phyloP scores from a whole-genome alignment of 768 basidiomycete genomes.

The Mycena alexandri region DNA sequence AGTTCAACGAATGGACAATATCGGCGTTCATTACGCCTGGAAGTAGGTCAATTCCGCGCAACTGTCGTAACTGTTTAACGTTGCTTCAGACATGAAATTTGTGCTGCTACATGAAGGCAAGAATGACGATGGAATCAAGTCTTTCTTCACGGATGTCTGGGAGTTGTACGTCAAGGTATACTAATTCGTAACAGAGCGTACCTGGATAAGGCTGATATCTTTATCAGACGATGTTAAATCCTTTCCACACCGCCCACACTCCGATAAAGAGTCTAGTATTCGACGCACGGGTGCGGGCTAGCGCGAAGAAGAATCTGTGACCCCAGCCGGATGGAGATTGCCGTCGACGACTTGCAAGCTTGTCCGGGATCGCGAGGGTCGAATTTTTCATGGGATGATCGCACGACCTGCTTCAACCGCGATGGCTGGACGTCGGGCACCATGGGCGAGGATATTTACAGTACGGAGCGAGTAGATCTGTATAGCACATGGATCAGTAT shows the following conservation, averaged over 20 bases:
- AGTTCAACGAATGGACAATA: slow-evolving; percentile 98
- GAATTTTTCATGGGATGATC: too few species aligned
- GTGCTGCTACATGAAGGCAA: slow-evolving; percentile 93
- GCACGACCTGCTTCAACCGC: too few species aligned
- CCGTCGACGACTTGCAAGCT: too few species aligned
- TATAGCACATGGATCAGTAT: too few species aligned
- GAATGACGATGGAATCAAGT: slow-evolving; percentile 96
- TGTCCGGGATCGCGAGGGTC: too few species aligned
- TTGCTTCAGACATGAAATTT: slow-evolving; percentile 88
- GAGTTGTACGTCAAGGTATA: slow-evolving; percentile 95
- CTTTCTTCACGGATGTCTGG: slow-evolving; percentile 97
- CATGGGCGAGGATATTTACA: too few species aligned
- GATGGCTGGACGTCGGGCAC: too few species aligned
- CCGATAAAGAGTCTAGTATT: slow-evolving; percentile 84
- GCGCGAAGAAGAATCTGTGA: slow-evolving; percentile 86
- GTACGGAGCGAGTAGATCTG: too few species aligned
- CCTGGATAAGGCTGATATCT: slow-evolving; percentile 26
- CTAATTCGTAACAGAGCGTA: background rate
- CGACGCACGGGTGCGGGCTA: slow-evolving; percentile 85
- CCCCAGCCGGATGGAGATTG: too few species aligned
- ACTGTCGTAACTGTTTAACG: slow-evolving; percentile 37
- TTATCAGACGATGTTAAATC: slow-evolving; percentile 85
- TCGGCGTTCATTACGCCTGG: slow-evolving; percentile 96
- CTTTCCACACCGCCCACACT: slow-evolving; percentile 95
- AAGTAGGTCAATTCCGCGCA: slow-evolving; percentile 68